Conservation (phyloP, 371 early-diverging fungal species). For the Entomophthora muscae region DNA sequence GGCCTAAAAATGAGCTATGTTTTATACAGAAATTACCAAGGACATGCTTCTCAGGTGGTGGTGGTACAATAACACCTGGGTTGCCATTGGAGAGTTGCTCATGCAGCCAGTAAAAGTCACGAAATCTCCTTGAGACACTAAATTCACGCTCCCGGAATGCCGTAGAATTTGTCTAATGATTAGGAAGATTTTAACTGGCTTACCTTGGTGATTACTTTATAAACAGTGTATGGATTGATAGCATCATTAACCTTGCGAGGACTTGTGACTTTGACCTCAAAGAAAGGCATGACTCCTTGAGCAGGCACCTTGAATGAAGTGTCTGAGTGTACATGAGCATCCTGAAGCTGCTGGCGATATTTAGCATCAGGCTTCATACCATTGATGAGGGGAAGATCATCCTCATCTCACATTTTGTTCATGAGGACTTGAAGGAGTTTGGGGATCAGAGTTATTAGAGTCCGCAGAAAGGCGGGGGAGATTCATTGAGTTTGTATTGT, state of each 20-base stretch:
- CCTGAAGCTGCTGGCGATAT: not conserved
- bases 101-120: slow-evolving; percentile 90
- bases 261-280: slow-evolving; percentile 62
- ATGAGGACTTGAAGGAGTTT: not conserved
- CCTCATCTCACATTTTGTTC: not conserved
- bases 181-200: not conserved
- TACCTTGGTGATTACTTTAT: slow-evolving; percentile 73
- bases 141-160: not conserved
- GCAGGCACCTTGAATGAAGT: slow-evolving; percentile 6
- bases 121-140: slow-evolving; percentile 40
- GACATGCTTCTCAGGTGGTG: slow-evolving; percentile 86
- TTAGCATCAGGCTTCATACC: not conserved
- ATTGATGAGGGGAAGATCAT: not conserved
- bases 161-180: not conserved
- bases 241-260: slow-evolving; percentile 82
- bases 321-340: not conserved
- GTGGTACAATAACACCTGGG: slow-evolving; percentile 84
- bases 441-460: not conserved
- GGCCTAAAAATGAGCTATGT: slow-evolving; percentile 24
- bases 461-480: no score
- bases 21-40: slow-evolving; percentile 25
- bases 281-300: slow-evolving; percentile 34
- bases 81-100: slow-evolving; percentile 58
- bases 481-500: not conserved
- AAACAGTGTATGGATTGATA: slow-evolving; percentile 67